Conservation (phyloP, 495 filamentous ascomycete genomes). For the Parachaetomium inaequale region DNA sequence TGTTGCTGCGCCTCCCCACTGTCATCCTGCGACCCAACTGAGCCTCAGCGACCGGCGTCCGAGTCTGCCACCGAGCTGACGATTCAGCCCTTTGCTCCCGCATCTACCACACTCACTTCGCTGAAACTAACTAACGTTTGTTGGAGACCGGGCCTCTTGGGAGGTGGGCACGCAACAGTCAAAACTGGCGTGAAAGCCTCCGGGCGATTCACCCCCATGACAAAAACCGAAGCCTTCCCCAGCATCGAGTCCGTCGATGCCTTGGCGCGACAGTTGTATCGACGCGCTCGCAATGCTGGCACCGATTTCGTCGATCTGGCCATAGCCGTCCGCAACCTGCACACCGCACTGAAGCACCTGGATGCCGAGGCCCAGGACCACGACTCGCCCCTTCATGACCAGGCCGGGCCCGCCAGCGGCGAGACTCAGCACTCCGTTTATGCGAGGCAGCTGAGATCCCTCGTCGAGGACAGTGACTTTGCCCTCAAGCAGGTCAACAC, state of each 20-base stretch:
- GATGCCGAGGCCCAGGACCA: slow-evolving; percentile 47
- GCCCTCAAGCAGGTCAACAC: slow-evolving; percentile 46
- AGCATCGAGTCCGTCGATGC: slow-evolving; percentile 43
- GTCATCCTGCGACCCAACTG: not conserved
- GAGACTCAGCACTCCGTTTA: slow-evolving; percentile 31
- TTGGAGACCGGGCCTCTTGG: not conserved
- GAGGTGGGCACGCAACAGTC: not conserved
- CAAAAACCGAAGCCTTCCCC: slow-evolving; percentile 21
- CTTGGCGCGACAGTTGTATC: slow-evolving; percentile 39
- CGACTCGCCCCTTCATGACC: slow-evolving; percentile 44
- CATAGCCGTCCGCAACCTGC: slow-evolving; percentile 40
- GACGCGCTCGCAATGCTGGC: slow-evolving; percentile 38
- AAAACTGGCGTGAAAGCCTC: not conserved
- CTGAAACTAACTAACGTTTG: not conserved
- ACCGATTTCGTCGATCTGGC: slow-evolving; percentile 38
- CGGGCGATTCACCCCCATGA: slow-evolving; percentile 22
- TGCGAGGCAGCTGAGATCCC: slow-evolving; percentile 39
- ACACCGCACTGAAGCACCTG: slow-evolving; percentile 48
- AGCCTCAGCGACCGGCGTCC: slow-evolving; percentile 1
- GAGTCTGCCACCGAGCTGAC: slow-evolving; percentile 2
- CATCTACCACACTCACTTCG: not conserved
- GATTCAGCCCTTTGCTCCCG: not conserved
- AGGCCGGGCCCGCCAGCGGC: slow-evolving; percentile 20
- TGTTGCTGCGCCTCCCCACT: not conserved
- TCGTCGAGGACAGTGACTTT: slow-evolving; percentile 49